Evolutionary conservation across 352 stramenopile species (phyloP).

Genomic region (Globisporangium mamillatum): DNA sequence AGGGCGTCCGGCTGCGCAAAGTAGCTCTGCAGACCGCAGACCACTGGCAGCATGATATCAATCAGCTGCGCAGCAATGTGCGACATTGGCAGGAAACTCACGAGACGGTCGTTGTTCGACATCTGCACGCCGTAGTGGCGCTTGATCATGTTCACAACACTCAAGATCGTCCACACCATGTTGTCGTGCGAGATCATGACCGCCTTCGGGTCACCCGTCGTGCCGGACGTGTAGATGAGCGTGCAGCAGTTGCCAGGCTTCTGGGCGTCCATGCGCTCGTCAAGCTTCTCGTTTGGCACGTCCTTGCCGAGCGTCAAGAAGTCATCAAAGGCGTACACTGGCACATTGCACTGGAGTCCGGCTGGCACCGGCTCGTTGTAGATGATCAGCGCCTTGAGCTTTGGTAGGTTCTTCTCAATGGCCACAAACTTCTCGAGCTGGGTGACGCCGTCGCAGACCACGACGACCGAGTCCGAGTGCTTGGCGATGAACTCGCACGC

Average conservation of each 20-base stretch:
- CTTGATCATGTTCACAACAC: constrained; percentile 62
- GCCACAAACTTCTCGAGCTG: constrained; percentile 94
- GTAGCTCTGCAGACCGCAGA: constrained; percentile 66
- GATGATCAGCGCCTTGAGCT: constrained; percentile 93
- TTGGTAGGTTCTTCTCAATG: constrained; percentile 81
- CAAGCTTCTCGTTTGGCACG: constrained; percentile 56
- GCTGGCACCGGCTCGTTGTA: constrained; percentile 87
- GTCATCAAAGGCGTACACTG: constrained; percentile 77
- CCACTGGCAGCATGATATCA: constrained; percentile 82
- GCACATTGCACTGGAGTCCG: constrained; percentile 58
- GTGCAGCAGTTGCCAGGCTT: constrained; percentile 87
- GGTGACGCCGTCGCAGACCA: constrained; percentile 90
- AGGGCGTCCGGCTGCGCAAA: constrained; percentile 90
- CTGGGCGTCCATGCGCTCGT: constrained; percentile 73
- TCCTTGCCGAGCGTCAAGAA: constrained; percentile 74
- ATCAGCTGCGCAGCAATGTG: constrained; percentile 88
- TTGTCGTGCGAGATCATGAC: constrained; percentile 97
- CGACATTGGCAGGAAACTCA: constrained; percentile 89
- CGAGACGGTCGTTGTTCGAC: constrained; percentile 62
- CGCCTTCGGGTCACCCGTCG: constrained; percentile 93
- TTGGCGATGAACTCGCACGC: constrained; percentile 93
- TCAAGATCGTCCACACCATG: constrained; percentile 81
- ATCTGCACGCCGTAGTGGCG: constrained; percentile 55
- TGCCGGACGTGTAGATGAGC: constrained; percentile 95
- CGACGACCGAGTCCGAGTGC: constrained; percentile 90